Evolutionary conservation across 768 basidiomycete species (phyloP).

Genomic region (Lactarius vividus): DNA sequence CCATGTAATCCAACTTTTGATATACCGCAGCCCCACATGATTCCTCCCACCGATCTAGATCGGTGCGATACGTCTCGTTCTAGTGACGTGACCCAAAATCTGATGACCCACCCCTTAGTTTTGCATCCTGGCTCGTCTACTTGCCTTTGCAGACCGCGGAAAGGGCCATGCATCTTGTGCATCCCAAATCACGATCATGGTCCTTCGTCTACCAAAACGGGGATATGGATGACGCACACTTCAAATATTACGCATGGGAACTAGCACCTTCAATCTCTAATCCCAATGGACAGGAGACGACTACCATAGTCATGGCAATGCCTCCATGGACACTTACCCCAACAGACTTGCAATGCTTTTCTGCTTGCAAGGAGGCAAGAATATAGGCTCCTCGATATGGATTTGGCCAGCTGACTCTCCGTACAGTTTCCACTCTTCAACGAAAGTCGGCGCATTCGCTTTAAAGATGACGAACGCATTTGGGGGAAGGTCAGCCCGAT

Average conservation of each 20-base stretch:
- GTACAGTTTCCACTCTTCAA: conserved; percentile 22
- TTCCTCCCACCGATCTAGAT: conserved; percentile 18
- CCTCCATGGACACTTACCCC: conserved; percentile 27
- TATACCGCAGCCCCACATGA: conserved; percentile 20
- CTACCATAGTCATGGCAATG: conserved; percentile 23
- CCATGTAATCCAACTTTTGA: conserved; percentile 24
- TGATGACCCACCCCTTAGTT: conserved; percentile 3
- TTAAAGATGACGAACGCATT: conserved; percentile 21
- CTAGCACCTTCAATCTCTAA: neutral
- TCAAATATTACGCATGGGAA: conserved; percentile 23
- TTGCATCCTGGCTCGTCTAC: conserved; percentile 21
- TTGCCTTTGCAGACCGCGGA: conserved; percentile 24
- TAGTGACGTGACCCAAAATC: neutral
- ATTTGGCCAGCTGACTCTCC: neutral
- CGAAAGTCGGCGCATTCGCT: neutral
- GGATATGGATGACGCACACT: conserved; percentile 18
- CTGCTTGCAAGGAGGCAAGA: conserved; percentile 23
- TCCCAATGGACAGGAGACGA: conserved; percentile 12
- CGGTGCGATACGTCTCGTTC: conserved; percentile 9
- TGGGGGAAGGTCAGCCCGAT: conserved; percentile 25
- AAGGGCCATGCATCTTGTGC: conserved; percentile 24
- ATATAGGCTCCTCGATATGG: neutral
- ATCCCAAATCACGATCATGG: conserved; percentile 15
- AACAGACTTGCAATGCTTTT: conserved; percentile 20
- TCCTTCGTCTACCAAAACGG: conserved; percentile 19